Base-by-base conservation (phyloP, 192 early-diverging fungal genomes). In the Coemansia sp. region DNA sequence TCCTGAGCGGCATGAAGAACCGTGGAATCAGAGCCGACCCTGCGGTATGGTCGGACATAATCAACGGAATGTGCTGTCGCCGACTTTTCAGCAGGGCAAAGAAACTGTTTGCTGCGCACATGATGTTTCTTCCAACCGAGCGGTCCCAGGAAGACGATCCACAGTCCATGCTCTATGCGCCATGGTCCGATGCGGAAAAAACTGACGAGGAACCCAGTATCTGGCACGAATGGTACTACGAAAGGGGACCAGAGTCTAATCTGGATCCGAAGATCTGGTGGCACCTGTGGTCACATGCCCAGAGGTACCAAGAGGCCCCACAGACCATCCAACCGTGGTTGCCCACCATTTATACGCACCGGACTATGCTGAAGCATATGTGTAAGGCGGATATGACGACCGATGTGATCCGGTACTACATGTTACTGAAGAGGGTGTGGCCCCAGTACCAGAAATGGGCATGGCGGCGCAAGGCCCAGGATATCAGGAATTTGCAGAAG, bases 281-380 rank as follows among this genome's bases (percentile, higher is more conserved):
- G 17, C 65, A 58, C 61, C 23, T 74, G 28, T 15, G 27, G 6
- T 65, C 59, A 28, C 65, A 67, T 15, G 64, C 71, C 4, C 50
- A 42, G 13, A 17, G 3, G 30, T 64, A 67, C 52, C 57, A 63
- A 42, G 52, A 30, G 6, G 25, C 22, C 8, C 53, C 33, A 1
- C 4, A 15, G 3, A 17, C 50, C 15, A 22, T 53, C 8, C 19
- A 44, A 19, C 70, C 75, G 29, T 79, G 75, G 75, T 42, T 68
- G 52, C 75, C 75, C 14, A 72, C 65, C 2, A 22, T 69, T 62
- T 59, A 50, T 13, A 79, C 75, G 11, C 75, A 79, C 44, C 42
- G 40, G 29, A n/a, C 72, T 5, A 37, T 79, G n/a, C 25, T 72
- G 15, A 67, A 62, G 40, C 22, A 34, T 2, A 22, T 79, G 42